These are phyloP conservation scores for Chytriomyces confervae DNA, from an alignment of 192 early-diverging fungal species.

Conservation along the genomic window DNA sequence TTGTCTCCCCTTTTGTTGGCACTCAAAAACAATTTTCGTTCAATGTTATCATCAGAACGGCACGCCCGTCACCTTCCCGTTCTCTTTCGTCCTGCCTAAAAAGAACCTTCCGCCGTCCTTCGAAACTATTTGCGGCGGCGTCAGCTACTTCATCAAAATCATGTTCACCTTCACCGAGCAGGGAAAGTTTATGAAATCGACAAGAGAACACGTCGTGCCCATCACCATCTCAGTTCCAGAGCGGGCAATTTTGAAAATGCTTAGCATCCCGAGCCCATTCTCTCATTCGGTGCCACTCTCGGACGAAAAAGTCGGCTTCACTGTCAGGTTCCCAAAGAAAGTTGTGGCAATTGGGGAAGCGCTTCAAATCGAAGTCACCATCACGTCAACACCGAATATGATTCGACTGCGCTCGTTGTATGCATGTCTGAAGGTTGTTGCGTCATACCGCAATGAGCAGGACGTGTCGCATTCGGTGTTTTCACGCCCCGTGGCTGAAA, in stretches of 20 bases:
- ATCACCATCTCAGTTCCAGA: constrained; percentile 19
- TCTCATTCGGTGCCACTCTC: constrained; percentile 1
- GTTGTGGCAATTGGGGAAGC: constrained; percentile 19
- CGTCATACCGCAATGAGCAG: neutral
- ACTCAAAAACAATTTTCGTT: no score
- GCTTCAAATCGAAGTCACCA: constrained; percentile 14
- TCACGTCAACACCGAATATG: constrained; percentile 12
- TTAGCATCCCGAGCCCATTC: constrained; percentile 4
- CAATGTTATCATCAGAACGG: neutral
- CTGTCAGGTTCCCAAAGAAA: constrained; percentile 14
- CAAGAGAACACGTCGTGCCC: neutral
- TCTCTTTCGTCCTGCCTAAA: constrained; percentile 16
- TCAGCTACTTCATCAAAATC: constrained; percentile 23
- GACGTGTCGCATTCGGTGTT: neutral
- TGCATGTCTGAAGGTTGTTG: constrained; percentile 6
- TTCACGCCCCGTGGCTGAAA: constrained; percentile 26
- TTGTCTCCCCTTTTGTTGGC: neutral
- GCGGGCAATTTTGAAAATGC: constrained; percentile 10
- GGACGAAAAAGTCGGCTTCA: constrained; percentile 21
- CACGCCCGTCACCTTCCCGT: neutral
- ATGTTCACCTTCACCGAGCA: neutral
- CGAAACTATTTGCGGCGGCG: neutral
- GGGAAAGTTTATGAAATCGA: neutral
- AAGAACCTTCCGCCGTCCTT: constrained; percentile 23
- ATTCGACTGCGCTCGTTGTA: constrained; percentile 5